Percentiles rank a stretch among this genome's conserved stretches.
These are phyloP conservation scores for Ananas comosus DNA, from an alignment of 176 grass and related monocot species.

Conservation along the genomic window DNA sequence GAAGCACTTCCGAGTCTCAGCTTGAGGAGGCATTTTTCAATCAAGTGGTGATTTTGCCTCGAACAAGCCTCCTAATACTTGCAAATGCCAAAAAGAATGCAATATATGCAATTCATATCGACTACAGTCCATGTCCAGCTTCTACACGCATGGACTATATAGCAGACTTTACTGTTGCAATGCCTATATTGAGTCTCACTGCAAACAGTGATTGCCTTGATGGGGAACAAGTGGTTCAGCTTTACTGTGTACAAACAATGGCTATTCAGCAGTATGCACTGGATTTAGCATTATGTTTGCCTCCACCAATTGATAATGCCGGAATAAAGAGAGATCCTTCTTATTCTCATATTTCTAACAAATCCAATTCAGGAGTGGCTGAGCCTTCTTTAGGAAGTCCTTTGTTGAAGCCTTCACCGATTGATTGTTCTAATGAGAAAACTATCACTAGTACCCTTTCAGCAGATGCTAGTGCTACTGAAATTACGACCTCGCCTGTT, in stretches of 20 bases:
- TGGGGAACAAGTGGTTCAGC: constrained; percentile 72
- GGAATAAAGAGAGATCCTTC: constrained; percentile 42
- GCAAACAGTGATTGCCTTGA: constrained; percentile 47
- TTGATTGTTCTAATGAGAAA: constrained; percentile 22
- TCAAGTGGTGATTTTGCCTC: constrained; percentile 75
- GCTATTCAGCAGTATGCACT: constrained; percentile 91
- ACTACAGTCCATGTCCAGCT: constrained; percentile 54
- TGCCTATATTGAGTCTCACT: constrained; percentile 90
- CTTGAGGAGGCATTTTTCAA: constrained; percentile 92
- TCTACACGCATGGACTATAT: constrained; percentile 81
- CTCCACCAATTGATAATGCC: constrained; percentile 35
- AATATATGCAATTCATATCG: constrained; percentile 93
- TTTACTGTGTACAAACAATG: constrained; percentile 95
- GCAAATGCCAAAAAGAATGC: constrained; percentile 97
- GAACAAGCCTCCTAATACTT: constrained; percentile 86
- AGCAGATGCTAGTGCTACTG: constrained; percentile 33
- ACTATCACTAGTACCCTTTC: constrained; percentile 31
- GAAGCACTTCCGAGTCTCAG: constrained; percentile 56
- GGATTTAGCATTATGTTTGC: constrained; percentile 76
- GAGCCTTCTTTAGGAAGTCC: constrained; percentile 23
- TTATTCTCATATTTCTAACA: constrained; percentile 33
- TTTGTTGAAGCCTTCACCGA: constrained; percentile 27
- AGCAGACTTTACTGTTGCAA: constrained; percentile 92
- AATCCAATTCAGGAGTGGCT: constrained; percentile 15
- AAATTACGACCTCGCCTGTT: constrained; percentile 24